Evolutionary conservation across 345 rosid species (phyloP), one percentile per base, ranked within the genome.

Genomic region (Raphanus sativus): DNA sequence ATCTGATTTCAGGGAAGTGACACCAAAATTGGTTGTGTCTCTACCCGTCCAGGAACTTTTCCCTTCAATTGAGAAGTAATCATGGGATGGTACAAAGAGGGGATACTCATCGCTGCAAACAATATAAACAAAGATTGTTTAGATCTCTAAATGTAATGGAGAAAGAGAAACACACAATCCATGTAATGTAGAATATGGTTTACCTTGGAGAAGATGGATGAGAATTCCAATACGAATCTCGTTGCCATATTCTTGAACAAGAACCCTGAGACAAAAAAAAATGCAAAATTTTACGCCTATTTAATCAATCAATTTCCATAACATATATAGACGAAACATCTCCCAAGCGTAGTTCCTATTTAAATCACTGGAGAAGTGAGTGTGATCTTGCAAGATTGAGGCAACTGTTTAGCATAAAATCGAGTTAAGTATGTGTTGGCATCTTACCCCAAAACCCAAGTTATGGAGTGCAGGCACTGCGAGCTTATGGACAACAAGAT

Each of bases 241-340:
- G 87, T 74, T 94, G 92, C 97, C 98, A 94, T 85, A 92, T 92
- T 77, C 97, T 82, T 69, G 98, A 94, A 83, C 97, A 90, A 62
- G 98, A 94, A 66, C 97, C 98, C 97, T 94, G 84, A 79, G 30
- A 16, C 54, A 81, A 32, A 21, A 21, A 21, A 21, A 21, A 21
- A 21, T 21, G 21, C 21, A 21, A 21, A 21, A 21, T 21, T 21
- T 21, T 21, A 21, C 21, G 21, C 11, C 0, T 50, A 5, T 1
- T 65, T 60, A 56, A 29, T 58, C 15, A 77, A 65, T 25, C 26
- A 69, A 45, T 25, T 45, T 71, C 33, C 12, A 71, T 25, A 28
- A 16, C 62, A 21, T 28, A 16, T 48, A 50, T 69, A 36, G 21
- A 36, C 15, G 15, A 63, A 26, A 33, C 38, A 55, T 62, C 12